These are phyloP conservation scores for Capronia epimyces DNA, from an alignment of 2,329 filamentous ascomycete species.

Conservation along the genomic window DNA sequence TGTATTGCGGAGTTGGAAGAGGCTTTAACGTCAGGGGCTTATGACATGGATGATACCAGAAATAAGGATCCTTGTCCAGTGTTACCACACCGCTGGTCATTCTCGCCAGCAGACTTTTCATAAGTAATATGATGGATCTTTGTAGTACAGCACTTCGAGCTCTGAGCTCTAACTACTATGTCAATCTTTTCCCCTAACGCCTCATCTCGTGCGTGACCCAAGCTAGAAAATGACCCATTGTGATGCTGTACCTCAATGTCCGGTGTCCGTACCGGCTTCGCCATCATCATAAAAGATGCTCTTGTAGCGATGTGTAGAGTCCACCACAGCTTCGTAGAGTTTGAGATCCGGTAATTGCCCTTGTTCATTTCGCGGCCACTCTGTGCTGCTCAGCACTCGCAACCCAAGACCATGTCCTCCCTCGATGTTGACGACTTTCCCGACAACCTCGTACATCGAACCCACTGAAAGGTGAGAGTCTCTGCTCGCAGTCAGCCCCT, in stretches of 20 bases:
- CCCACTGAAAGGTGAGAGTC: conserved; percentile 43
- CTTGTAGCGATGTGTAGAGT: conserved; percentile 75
- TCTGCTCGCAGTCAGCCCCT: conserved; percentile 11
- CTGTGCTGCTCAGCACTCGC: conserved; percentile 38
- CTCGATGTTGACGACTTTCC: conserved; percentile 42
- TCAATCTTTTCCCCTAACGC: neutral
- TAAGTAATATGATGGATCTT: neutral
- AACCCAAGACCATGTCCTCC: conserved; percentile 40
- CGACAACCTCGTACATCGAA: conserved; percentile 43
- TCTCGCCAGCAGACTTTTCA: neutral
- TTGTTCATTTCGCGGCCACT: conserved; percentile 34
- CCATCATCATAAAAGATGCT: conserved; percentile 66
- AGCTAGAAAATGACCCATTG: no score
- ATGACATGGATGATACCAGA: conserved; percentile 14
- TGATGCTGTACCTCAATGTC: conserved; percentile 14
- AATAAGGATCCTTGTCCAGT: neutral
- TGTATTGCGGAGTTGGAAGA: neutral
- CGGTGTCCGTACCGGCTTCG: conserved; percentile 18
- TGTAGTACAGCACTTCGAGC: neutral
- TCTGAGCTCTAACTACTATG: neutral
- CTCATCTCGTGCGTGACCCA: neutral
- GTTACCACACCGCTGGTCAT: neutral
- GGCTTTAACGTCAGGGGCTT: conserved; percentile 1
- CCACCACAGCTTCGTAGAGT: conserved; percentile 72
- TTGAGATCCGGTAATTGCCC: conserved; percentile 58